phyloP scores from a whole-genome alignment of 257 asterid genomes.

The Nyctanthes arbortristis region DNA sequence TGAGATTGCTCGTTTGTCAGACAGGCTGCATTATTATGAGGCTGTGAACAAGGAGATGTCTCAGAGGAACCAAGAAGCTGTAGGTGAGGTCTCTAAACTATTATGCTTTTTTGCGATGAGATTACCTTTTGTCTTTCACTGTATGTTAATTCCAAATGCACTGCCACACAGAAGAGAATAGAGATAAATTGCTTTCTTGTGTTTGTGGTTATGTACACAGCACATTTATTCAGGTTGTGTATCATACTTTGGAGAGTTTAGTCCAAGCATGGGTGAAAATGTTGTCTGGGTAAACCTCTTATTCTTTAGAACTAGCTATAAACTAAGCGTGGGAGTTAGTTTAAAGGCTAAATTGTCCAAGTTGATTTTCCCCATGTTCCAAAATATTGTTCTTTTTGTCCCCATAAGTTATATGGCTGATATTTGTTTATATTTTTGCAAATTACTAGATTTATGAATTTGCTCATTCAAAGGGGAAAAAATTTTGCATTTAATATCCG shows the following conservation, averaged over 20 bases:
- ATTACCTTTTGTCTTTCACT: slow-evolving; percentile 12
- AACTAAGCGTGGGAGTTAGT: neutral
- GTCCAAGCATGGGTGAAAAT: neutral
- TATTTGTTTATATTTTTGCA: no score
- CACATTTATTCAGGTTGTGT: slow-evolving; percentile 12
- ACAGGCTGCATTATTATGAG: slow-evolving; percentile 82
- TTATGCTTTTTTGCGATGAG: slow-evolving; percentile 4
- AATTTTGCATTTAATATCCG: neutral
- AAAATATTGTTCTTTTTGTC: no score
- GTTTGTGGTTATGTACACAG: slow-evolving; percentile 4
- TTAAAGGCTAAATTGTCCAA: neutral
- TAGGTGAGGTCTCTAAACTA: slow-evolving; percentile 63
- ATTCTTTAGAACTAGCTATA: slow-evolving; percentile 1
- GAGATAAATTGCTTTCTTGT: neutral
- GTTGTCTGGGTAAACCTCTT: neutral
- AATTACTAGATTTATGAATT: no score
- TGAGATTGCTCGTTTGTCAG: slow-evolving; percentile 84
- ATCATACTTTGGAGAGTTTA: slow-evolving; percentile 2
- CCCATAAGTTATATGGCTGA: no score
- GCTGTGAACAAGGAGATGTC: slow-evolving; percentile 98
- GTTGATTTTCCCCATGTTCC: neutral
- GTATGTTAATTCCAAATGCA: slow-evolving; percentile 5
- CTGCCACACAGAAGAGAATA: neutral
- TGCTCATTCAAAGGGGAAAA: no score
- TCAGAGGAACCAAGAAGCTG: slow-evolving; percentile 90